Percentiles rank a stretch among this genome's conserved stretches.
These are phyloP conservation scores for Salix suchowensis DNA, from an alignment of 345 rosid genomes.

Conservation along the genomic window DNA sequence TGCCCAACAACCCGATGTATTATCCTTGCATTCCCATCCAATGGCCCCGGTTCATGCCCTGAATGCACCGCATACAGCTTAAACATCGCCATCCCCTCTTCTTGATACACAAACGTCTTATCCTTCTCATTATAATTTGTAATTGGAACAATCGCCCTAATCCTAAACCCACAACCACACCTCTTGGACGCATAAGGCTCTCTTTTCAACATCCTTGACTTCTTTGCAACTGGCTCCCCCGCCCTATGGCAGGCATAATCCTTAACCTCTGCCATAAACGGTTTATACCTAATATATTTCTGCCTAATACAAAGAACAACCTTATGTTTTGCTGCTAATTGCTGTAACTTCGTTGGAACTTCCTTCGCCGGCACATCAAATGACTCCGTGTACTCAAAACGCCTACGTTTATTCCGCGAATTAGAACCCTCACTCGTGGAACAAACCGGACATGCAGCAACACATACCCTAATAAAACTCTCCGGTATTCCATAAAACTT, in stretches of 20 bases:
- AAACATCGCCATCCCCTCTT: constrained; percentile 91
- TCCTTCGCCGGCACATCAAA: constrained; percentile 96
- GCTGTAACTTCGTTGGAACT: constrained; percentile 78
- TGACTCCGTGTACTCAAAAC: constrained; percentile 92
- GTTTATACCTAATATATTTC: constrained; percentile 94
- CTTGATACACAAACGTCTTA: constrained; percentile 88
- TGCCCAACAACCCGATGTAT: constrained; percentile 96
- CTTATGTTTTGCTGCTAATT: constrained; percentile 89
- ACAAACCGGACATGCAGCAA: constrained; percentile 78
- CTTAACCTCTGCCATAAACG: constrained; percentile 98
- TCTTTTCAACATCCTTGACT: constrained; percentile 86
- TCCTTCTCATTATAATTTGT: constrained; percentile 92
- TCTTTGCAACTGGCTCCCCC: constrained; percentile 84
- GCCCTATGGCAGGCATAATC: constrained; percentile 99
- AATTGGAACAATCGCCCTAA: constrained; percentile 95
- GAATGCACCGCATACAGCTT: constrained; percentile 95
- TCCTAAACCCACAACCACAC: constrained; percentile 94
- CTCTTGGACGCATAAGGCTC: constrained; percentile 96
- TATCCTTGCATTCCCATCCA: constrained; percentile 96
- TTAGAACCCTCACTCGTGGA: constrained; percentile 69
- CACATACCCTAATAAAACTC: constrained; percentile 96
- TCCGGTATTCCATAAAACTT: constrained; percentile 94
- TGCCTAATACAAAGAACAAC: constrained; percentile 98
- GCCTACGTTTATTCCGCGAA: constrained; percentile 69
- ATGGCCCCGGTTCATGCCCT: constrained; percentile 96